Base-by-base conservation (phyloP, 108 stramenopile genomes). In the Seminavis robusta region DNA sequence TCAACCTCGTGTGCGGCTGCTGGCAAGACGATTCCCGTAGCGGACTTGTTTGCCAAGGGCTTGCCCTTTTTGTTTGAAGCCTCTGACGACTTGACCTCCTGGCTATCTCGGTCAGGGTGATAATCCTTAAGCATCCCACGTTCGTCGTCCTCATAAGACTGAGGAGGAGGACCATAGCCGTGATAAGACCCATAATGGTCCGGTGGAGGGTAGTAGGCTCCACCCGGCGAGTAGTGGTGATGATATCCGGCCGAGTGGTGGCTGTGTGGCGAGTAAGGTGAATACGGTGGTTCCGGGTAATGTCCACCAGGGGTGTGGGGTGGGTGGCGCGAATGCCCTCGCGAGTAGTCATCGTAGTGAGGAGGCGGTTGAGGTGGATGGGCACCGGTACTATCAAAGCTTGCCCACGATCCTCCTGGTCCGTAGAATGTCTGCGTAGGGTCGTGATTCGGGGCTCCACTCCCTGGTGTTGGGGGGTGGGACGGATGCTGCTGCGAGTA, bases 1-100 rank as follows among this genome's bases (percentile, higher is more conserved):
- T 81, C 77, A 32, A 91, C 72, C 32, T 91, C 90, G 8, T 64
- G 45, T 0, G 90, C 83, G 0, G 90, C 73, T 52, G 81, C 74
- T 41, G 90, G 90, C 7, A 76, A 55, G 0, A 73, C 8, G 43
- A 70, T 68, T 17, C 76, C 71, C 11, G 45, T 40, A 6, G 55
- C 50, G 19, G 67, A 52, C 51, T 60, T 61, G 33, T 67, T 55
- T 27, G 43, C 47, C 24, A 23, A 23, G 23, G 3, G 11, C 19
- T 17, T 32, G 33, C 32, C 25, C 23, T 11, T 46, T 44, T 47
- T 59, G 44, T 37, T 27, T 16, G 45, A 47, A 3, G 57, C 20
- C 44, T 46, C 33, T 2, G 57, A 28, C 4, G 45, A 29, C 27
- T 25, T 59, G 2, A 47, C 58, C 16, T 13, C 13, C 1, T 40